Evolutionary conservation across 495 filamentous ascomycete genomes (phyloP), one percentile per base, ranked within the genome.

Genomic region (Elaphomyces granulatus): DNA sequence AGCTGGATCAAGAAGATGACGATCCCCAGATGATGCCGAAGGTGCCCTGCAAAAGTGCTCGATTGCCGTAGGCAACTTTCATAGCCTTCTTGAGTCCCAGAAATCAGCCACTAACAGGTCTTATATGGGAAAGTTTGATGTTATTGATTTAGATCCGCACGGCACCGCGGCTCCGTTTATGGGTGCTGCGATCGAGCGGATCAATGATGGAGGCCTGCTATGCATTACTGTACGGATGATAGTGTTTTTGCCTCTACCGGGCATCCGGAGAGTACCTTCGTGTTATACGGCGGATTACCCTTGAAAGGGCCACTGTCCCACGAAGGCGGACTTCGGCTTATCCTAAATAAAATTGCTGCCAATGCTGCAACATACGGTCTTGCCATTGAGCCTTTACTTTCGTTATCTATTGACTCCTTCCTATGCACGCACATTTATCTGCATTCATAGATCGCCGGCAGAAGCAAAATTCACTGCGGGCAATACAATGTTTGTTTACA

Each of bases 181-280:
- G 12, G 90, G 96, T 52, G 78, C 83, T 3, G 86, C 92, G 2
- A 67, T 96, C 1, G 84, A 92, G 50, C 75, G 78, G 0, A 65
- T 95, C 8, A 75, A 74, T 21, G 82, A 93, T 43, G 87, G 84
- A 3, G 90, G 92, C 14, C 66, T 98, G 12, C 71, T 98, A 4
- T 95, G 87, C 56, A 78, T 96, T 15, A 98, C 90, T 96, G 90
- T 58, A 98, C 90, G 0, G 90, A 98, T 61, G 83, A 87, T 3
- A 83, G 78, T 9, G 81, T 96, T 10, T 96, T 83, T 71, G 90
- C 90, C 0, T 95, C 90, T 0, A 78, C 78, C 32, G 84, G 87
- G 18, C 96, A 94, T 51, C 75, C 80, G 0, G 90, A 98, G 54
- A 98, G 96, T 60, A 73, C 82, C 10, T 96, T 77, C 52, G 72